Evolutionary conservation across 2,329 filamentous ascomycete genomes (phyloP), one percentile per base, ranked within the genome.

Genomic region (Beauveria pseudobassiana): DNA sequence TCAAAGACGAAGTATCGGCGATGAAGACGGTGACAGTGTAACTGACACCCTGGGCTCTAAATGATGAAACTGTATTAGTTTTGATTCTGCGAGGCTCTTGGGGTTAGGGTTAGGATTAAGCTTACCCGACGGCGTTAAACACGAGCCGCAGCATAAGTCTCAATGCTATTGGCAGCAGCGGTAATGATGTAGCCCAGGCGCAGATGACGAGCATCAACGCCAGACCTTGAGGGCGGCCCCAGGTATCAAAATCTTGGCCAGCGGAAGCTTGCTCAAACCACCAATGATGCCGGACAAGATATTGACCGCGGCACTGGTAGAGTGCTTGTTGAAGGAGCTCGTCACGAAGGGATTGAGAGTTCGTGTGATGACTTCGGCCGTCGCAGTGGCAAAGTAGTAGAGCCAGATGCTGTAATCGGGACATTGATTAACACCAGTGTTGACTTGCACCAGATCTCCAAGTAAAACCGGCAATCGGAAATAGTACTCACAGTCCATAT

Each of bases 211-310:
- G 73, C 67, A 82, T 82, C 42, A 86, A 62, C 24, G 80, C 71
- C 66, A 87, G 82, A 18, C 84, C 87, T 69, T 87, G 81, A 14
- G 86, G 81, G 43, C 87, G 83, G 61, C 86, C 87, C 77, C 84
- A 89, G 43, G 87, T 77, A 72, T 90, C 57, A 88, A 77, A 20
- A 88, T 76, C 71, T 89, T 89, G 59, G 87, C 86, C 65, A 87
- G 79, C 1, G 86, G 83, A 10, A 88, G 79, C 69, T 87, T 87
- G 62, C 82, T 78, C n/a, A 87, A 78, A 45, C 84, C 87, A 68
- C 76, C 75, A 51, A 87, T 81, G 40, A 84, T 73, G 63, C 74
- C 78, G 10, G 82, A 74, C 20, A 87, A 76, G 63, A 87, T 81
- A 53, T 75, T 73, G 18, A 82, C 80, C 2, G 82, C 77, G 1